Percentiles rank a stretch among this genome's conserved stretches.
These are phyloP conservation scores for Trichoderma pleuroti DNA, from an alignment of 2,329 filamentous ascomycete species.

Conservation along the genomic window DNA sequence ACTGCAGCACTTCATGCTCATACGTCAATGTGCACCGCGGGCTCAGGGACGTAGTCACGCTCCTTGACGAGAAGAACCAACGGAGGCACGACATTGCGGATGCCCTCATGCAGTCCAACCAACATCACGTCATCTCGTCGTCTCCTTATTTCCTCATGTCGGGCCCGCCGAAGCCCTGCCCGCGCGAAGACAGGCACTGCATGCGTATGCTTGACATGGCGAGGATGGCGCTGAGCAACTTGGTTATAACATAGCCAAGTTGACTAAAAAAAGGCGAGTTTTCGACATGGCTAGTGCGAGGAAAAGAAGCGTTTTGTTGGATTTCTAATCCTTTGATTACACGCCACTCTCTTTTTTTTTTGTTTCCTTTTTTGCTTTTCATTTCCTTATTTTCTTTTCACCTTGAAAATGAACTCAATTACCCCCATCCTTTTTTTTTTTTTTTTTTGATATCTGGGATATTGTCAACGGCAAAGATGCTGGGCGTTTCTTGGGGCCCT, in stretches of 20 bases:
- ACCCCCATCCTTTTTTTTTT: background rate
- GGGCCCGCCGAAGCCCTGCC: constrained; percentile 24
- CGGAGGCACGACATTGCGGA: constrained; percentile 50
- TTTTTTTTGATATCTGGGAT: background rate
- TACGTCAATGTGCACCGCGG: constrained; percentile 40
- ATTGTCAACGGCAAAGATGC: background rate
- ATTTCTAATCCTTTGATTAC: background rate
- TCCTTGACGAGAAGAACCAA: constrained; percentile 50
- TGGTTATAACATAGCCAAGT: constrained; percentile 47
- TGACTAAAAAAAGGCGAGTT: background rate
- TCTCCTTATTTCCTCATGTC: constrained; percentile 29
- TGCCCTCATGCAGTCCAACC: constrained; percentile 40
- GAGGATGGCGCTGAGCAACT: constrained; percentile 48
- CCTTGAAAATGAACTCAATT: background rate
- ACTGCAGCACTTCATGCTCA: constrained; percentile 15
- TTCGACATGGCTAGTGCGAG: background rate
- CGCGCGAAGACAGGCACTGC: constrained; percentile 42
- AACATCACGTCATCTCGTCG: constrained; percentile 33
- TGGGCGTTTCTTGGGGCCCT: background rate
- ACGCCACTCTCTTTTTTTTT: background rate
- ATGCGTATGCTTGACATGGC: constrained; percentile 53
- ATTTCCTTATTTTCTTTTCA: background rate
- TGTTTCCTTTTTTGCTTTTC: background rate
- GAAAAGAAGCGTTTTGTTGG: background rate
- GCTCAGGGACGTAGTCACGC: constrained; percentile 51